Evolutionary conservation across 495 filamentous ascomycete species (phyloP).

Genomic region (Bryoglossum gracile): DNA sequence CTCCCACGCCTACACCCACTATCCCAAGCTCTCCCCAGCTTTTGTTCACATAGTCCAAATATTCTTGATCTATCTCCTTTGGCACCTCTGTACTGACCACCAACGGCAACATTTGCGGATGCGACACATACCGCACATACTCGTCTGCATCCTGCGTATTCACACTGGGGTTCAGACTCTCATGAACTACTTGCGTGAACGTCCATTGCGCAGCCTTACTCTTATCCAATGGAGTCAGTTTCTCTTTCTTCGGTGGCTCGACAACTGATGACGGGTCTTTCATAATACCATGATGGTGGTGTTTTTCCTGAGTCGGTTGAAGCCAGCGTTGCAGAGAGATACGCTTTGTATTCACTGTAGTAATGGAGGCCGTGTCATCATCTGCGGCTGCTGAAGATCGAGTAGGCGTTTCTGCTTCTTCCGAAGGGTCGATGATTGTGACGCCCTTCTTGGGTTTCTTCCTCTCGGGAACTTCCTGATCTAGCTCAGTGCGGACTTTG

Average conservation of each 20-base stretch:
- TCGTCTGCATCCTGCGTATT: conserved; percentile 68
- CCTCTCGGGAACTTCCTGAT: conserved; percentile 41
- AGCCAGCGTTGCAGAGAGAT: conserved; percentile 49
- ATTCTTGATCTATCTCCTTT: conserved; percentile 52
- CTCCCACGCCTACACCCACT: conserved; percentile 4
- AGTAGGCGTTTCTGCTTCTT: conserved; percentile 21
- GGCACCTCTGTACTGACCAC: conserved; percentile 67
- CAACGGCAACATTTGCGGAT: conserved; percentile 82
- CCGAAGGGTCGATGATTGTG: conserved; percentile 48
- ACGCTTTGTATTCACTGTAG: conserved; percentile 30
- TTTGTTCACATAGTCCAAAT: conserved; percentile 64
- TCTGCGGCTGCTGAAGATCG: conserved; percentile 18
- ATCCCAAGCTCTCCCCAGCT: conserved; percentile 34
- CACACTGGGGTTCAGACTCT: conserved; percentile 74
- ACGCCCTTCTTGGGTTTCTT: conserved; percentile 52
- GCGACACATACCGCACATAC: conserved; percentile 84
- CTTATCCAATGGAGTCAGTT: conserved; percentile 50
- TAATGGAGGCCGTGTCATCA: conserved; percentile 33
- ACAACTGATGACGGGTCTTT: conserved; percentile 27
- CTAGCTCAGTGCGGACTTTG: conserved; percentile 55
- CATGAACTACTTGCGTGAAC: conserved; percentile 71
- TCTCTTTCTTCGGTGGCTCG: conserved; percentile 20
- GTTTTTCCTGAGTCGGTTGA: conserved; percentile 36
- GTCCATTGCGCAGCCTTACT: conserved; percentile 74
- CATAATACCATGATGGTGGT: conserved; percentile 38